Conservation (phyloP, 2,329 filamentous ascomycete genomes). For the Xylaria sp. region DNA sequence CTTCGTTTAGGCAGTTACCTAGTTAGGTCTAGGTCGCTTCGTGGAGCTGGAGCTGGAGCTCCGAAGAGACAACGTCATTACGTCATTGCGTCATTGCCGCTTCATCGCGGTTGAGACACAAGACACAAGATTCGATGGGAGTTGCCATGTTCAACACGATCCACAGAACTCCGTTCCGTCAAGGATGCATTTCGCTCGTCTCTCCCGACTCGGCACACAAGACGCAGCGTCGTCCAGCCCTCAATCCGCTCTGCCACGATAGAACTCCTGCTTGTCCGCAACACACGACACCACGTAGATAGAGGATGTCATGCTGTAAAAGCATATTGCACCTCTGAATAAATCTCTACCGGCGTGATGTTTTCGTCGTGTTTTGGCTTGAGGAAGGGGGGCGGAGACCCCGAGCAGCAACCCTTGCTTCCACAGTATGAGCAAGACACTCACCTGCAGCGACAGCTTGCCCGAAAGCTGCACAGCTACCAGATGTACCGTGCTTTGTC, state of each 20-base stretch:
- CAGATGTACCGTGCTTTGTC: slow-evolving; percentile 85
- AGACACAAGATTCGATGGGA: neutral
- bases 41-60: neutral
- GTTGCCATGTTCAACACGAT: neutral
- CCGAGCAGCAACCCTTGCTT: slow-evolving; percentile 78
- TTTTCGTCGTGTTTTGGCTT: slow-evolving; percentile 71
- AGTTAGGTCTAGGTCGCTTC: neutral
- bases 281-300: neutral
- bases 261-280: neutral
- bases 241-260: neutral
- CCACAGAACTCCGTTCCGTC: neutral
- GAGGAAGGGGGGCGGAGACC: slow-evolving; percentile 53
- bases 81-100: slow-evolving; percentile 2
- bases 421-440: slow-evolving; percentile 86
- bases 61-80: slow-evolving; percentile 19
- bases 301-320: neutral
- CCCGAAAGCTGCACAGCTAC: slow-evolving; percentile 90
- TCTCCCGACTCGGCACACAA: neutral
- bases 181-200: neutral
- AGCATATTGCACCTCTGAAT: neutral
- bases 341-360: slow-evolving; percentile 26
- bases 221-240: neutral
- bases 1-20: neutral
- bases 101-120: neutral
- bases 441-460: slow-evolving; percentile 73